Evolutionary conservation across 106 monocot species (phyloP), one percentile per base, ranked within the genome.

Genomic region (Posidonia australis): DNA sequence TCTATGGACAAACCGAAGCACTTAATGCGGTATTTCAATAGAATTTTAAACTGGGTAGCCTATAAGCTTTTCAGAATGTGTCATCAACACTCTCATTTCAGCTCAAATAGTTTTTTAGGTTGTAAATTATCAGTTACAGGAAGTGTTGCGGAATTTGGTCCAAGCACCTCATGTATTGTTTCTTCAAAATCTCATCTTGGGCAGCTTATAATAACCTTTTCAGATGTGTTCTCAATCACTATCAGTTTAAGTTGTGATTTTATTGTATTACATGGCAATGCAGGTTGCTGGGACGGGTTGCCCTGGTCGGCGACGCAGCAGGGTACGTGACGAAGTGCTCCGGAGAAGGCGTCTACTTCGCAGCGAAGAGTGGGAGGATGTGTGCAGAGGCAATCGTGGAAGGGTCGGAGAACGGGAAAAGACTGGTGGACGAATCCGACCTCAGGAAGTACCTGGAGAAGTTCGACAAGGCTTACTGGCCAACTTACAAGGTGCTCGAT

Each of bases 401-500:
- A 23, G 74, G 74, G 45, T 73, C 73, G 19, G 73, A 66, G 65
- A 56, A 58, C 4, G 73, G 73, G 10, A 66, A 79, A 6, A 64
- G 86, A 69, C 74, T 90, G 82, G 76, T 96, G 55, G 78, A 84
- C 44, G 94, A 96, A 74, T 65, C 77, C 28, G 94, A 96, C 69
- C 67, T 96, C 62, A 69, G 84, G 60, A 77, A 63, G 32, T 96
- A 90, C 74, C 62, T 90, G 65, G 63, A 76, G 63, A 82, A 87
- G 58, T 96, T 96, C 60, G 94, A 96, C 67, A 68, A 79, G 63
- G 24, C 68, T 29, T 96, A 96, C 70, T 96, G 94, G 90, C 90
- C 94, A 2, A 96, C 94, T 3, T 96, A 96, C 82, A 96, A 96
- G 82, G 94, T 96, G 60, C 82, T 96, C 22, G 94, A 90, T 74